phyloP scores from a whole-genome alignment of 805 yeast genomes.

The Metschnikowia anglica region DNA sequence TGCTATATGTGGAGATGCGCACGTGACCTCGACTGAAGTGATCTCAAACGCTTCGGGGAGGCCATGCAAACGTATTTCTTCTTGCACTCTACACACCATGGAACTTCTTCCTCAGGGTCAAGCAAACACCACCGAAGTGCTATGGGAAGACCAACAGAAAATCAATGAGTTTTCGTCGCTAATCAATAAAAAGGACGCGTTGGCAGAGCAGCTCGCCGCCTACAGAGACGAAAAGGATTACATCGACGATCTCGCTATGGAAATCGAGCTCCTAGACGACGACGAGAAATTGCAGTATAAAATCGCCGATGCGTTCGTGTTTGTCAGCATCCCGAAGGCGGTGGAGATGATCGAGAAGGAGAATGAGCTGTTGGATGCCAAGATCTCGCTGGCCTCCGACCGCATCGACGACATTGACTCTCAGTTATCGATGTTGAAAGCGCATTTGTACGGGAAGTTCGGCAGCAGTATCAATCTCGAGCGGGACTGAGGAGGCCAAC shows the following conservation, averaged over 20 bases:
- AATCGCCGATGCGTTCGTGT: conserved; percentile 79
- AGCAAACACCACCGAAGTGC: conserved; percentile 56
- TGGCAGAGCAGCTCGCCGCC: conserved; percentile 48
- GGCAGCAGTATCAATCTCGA: conserved; percentile 89
- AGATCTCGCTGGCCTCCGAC: conserved; percentile 46
- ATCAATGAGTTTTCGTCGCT: conserved; percentile 87
- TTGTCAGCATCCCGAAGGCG: conserved; percentile 63
- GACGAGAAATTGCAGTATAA: conserved; percentile 73
- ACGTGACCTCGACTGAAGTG: conserved; percentile 5
- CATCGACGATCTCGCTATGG: conserved; percentile 80
- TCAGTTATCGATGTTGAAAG: conserved; percentile 61
- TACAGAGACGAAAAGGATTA: conserved; percentile 76
- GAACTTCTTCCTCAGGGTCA: conserved; percentile 57
- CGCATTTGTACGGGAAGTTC: conserved; percentile 78
- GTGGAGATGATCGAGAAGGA: conserved; percentile 67
- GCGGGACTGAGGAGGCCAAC: conserved; percentile 39
- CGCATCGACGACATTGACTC: conserved; percentile 53
- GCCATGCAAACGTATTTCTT: neutral
- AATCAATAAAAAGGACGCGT: conserved; percentile 65
- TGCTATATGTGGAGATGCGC: no score
- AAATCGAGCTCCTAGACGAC: conserved; percentile 79
- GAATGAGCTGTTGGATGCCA: conserved; percentile 49
- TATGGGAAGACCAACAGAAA: conserved; percentile 83
- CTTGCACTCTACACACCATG: conserved; percentile 24
- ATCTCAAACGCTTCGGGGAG: no score